These are phyloP conservation scores for Zymoseptoria ardabiliae DNA, from an alignment of 2,329 filamentous ascomycete species.

Conservation along the genomic window DNA sequence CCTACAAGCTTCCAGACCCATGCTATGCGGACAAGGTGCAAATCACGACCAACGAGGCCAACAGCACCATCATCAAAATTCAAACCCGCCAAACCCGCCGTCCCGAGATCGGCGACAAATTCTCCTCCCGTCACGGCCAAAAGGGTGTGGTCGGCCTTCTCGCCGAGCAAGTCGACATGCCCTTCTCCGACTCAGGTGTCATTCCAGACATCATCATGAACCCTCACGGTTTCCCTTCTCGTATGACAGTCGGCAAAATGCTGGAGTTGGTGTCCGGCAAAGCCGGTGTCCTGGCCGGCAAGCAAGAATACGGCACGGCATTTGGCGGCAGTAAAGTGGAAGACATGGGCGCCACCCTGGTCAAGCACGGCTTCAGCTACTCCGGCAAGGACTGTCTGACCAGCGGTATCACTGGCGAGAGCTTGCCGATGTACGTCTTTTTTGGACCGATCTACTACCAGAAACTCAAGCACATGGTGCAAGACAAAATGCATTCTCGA, in stretches of 20 bases:
- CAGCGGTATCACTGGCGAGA: constrained; percentile 88
- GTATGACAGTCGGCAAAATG: constrained; percentile 98
- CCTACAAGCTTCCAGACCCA: constrained; percentile 54
- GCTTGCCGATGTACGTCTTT: constrained; percentile 92
- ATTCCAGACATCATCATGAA: constrained; percentile 99
- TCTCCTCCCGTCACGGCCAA: constrained; percentile 95
- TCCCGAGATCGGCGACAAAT: constrained; percentile 95
- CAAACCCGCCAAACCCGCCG: constrained; percentile 92
- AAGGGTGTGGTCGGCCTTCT: constrained; percentile 98
- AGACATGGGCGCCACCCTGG: constrained; percentile 78
- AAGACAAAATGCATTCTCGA: constrained; percentile 98
- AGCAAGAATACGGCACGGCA: constrained; percentile 80
- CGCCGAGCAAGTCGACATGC: constrained; percentile 92
- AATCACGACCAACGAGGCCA: constrained; percentile 80
- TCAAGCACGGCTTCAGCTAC: constrained; percentile 88
- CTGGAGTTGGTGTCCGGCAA: constrained; percentile 92
- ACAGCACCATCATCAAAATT: constrained; percentile 82
- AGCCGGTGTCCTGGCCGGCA: constrained; percentile 77
- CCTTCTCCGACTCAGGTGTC: constrained; percentile 83
- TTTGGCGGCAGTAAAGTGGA: constrained; percentile 80
- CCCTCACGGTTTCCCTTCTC: constrained; percentile 97
- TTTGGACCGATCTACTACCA: constrained; percentile 99
- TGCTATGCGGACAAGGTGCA: constrained; percentile 95
- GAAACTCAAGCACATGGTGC: constrained; percentile 99
- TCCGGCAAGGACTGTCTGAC: constrained; percentile 97